Evolutionary conservation across 2,329 filamentous ascomycete genomes (phyloP), one percentile per base, ranked within the genome.

Genomic region (Monosporascus cannonballus): DNA sequence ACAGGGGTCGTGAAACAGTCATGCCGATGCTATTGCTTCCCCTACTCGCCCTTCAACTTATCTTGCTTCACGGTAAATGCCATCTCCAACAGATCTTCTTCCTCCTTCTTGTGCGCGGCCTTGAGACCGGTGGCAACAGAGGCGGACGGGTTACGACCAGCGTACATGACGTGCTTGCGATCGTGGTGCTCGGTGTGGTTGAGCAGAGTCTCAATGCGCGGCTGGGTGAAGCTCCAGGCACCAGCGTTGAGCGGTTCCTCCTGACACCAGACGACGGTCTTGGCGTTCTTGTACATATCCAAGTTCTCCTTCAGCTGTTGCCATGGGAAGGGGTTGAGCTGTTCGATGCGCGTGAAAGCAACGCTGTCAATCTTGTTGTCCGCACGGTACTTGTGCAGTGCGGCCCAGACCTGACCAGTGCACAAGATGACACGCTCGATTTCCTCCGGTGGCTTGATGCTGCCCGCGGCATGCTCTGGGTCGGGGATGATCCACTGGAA

Each of bases 311-410:
- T 90, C 51, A 99, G 84, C 73, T 94, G 91, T 64, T 92, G 86
- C 93, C 94, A 99, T 49, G 94, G 94, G 89, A 99, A 99, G 66
- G 94, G 94, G 77, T 99, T 92, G 56, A 99, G 83, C 76, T 99
- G 94, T 78, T 99, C 94, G 61, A 99, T 84, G 69, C 94, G 91
- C 22, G 92, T 96, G 70, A 99, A 87, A 67, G 93, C 94, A 20
- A 93, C 89, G 69, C 96, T 87, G 73, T 91, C 90, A 69, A 96
- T 83, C 60, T 88, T 86, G 70, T 95, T 87, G 58, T 90, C 82
- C 63, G 88, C 84, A 64, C 94, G 91, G 81, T 96, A 85, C 78
- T 97, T 97, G 76, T 87, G 79, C 45, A 99, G 84, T 24, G 91
- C 86, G 49, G 87, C 85, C 73, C 92, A 99, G 54, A 97, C 93